Evolutionary conservation across 1,284 basidiomycete genomes (phyloP).

Genomic region (Puccinia brachypodii): DNA sequence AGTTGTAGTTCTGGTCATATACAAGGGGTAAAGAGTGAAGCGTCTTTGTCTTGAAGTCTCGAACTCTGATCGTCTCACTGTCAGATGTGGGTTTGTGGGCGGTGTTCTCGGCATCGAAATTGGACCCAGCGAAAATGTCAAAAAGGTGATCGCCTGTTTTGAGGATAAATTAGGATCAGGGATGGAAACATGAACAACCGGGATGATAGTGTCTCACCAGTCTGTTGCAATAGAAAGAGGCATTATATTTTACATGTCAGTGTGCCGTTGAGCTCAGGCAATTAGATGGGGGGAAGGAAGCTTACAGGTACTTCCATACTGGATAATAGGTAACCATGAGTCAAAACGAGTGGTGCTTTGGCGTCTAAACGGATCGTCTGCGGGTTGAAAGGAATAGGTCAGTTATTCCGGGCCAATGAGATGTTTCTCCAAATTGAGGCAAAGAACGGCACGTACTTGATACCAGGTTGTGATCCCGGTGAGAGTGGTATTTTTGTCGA

Average conservation of each 20-base stretch:
- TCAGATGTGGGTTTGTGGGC: background rate
- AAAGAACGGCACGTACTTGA: background rate
- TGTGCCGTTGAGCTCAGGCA: background rate
- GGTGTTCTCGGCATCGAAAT: background rate
- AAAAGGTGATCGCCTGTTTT: constrained; percentile 23
- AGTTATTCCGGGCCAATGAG: background rate
- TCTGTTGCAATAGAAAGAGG: background rate
- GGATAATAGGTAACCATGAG: constrained; percentile 16
- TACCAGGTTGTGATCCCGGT: constrained; percentile 11
- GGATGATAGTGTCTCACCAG: background rate
- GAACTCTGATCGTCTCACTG: background rate
- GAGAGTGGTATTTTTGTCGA: constrained; percentile 1
- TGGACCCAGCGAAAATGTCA: constrained; percentile 17
- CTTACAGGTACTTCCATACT: constrained; percentile 30
- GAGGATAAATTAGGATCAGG: background rate
- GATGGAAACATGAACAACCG: background rate
- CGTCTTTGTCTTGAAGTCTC: background rate
- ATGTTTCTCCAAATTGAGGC: background rate
- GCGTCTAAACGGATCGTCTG: constrained; percentile 5
- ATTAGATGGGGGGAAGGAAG: background rate
- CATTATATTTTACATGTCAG: background rate
- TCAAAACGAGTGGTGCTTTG: background rate
- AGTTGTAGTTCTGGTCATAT: constrained; percentile 5
- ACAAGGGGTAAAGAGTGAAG: background rate
- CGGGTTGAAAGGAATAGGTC: background rate